Base-by-base conservation (phyloP, 1,284 basidiomycete species). In the Cutaneotrichosporon sp. region DNA sequence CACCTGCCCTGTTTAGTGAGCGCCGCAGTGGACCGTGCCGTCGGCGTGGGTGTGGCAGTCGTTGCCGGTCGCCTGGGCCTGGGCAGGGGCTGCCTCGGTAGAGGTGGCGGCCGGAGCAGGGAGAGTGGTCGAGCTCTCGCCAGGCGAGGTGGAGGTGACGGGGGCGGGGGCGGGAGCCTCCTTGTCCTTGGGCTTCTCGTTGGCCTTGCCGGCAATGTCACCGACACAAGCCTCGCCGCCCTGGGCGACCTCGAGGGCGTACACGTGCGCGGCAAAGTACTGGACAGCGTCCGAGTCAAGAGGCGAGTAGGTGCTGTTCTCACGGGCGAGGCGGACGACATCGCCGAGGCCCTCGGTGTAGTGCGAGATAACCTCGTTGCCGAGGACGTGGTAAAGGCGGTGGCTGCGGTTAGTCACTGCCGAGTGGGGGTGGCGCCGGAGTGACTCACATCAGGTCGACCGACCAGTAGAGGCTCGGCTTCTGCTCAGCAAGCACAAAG, bases 351-450 rank as follows among this genome's bases (percentile, higher is more conserved):
- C 62, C 45, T 79, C 79, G 36, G 79, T 75, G 60, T 68, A 76
- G 71, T 81, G 80, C 25, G 65, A 62, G 45, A 81, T 74, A 4
- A 71, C 65, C 1, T 62, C 69, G 63, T 76, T 70, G 33, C 73
- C 69, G 43, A 80, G 80, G 9, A 82, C 72, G 67, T 81, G 81
- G 70, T 72, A 75, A 16, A 79, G 55, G 42, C 80, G 74, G 67
- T 81, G 80, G 34, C 72, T 73, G 43, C 1, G 13, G 50, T 59
- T 31, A 60, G 60, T 14, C 31, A 29, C 29, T 24, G 31, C 18
- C 3, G 20, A n/a, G n/a, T n/a, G n/a, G n/a, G n/a, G n/a, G n/a
- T n/a, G n/a, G n/a, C n/a, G 5, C 3, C n/a, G 14, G 33, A 9
- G 27, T 22, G 9, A 66, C 72, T 62, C 46, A 72, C 69, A 81